phyloP scores from a whole-genome alignment of 805 yeast genomes.

The Yarrowia deformans region DNA sequence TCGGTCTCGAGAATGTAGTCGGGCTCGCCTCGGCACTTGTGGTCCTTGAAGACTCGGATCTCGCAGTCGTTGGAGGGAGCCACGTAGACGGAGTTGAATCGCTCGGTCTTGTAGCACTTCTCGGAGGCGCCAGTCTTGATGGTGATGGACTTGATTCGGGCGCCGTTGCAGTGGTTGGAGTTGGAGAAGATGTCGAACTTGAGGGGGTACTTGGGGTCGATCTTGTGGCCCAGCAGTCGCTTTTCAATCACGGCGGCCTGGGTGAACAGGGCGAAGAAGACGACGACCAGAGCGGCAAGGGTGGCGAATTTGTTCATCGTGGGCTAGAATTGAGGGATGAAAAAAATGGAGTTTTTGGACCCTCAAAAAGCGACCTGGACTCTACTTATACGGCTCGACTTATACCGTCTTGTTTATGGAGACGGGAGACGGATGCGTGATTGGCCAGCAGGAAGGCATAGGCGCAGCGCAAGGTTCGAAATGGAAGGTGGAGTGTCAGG shows the following conservation, averaged over 20 bases:
- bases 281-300: slow-evolving; percentile 14
- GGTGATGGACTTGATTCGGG: slow-evolving; percentile 40
- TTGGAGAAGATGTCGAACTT: slow-evolving; percentile 39
- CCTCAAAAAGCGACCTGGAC: background rate
- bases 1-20: slow-evolving; percentile 34
- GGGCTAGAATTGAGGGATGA: background rate
- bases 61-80: slow-evolving; percentile 37
- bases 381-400: background rate
- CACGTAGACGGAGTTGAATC: slow-evolving; percentile 34
- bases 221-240: slow-evolving; percentile 32
- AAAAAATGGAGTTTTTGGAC: background rate
- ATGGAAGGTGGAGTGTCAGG: background rate
- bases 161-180: slow-evolving; percentile 40
- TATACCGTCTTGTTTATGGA: slow-evolving; percentile 8
- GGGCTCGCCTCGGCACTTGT: slow-evolving; percentile 36
- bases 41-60: slow-evolving; percentile 37
- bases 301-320: slow-evolving; percentile 26
- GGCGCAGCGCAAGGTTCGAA: slow-evolving; percentile 3
- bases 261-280: slow-evolving; percentile 24
- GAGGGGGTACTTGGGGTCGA: slow-evolving; percentile 39
- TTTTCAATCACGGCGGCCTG: slow-evolving; percentile 37
- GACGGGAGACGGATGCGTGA: background rate
- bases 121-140: slow-evolving; percentile 13
- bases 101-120: slow-evolving; percentile 39
- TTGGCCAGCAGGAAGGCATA: slow-evolving; percentile 9